Base-by-base conservation (phyloP, 2,329 filamentous ascomycete genomes). In the Pseudocercospora cruenta region DNA sequence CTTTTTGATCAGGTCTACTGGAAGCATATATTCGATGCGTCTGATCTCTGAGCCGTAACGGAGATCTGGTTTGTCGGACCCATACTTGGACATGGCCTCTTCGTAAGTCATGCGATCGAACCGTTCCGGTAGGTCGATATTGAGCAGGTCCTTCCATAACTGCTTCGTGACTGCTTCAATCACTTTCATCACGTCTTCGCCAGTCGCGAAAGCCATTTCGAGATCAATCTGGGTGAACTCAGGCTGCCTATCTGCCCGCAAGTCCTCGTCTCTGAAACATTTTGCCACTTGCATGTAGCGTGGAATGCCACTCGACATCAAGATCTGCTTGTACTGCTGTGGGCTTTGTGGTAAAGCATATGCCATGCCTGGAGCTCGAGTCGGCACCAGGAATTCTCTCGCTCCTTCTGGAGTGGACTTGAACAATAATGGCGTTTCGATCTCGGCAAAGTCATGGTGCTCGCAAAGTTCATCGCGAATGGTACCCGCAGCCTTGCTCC, bases 401-500 rank as follows among this genome's bases (percentile, higher is more conserved):
- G 95, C 96, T 0, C 95, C 95, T 80, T 99, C 95, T 0, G 95
- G 93, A 0, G 95, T 99, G 0, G 95, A 97, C 78, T 98, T 99
- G 86, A 99, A 99, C 0, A 99, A 85, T 3, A 97, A 82, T 0
- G 95, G 95, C 0, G 95, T 99, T 77, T 99, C 95, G 33, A 98
- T 86, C 71, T 98, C 91, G 12, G 86, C 82, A 73, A 94, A 94
- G 1, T 83, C 85, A 26, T 84, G 82, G 4, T 82, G 77, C 16
- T 73, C 69, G 24, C 84, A 81, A 33, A 93, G 81, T 63, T 85
- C 83, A 8, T 83, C 75, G 54, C 85, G 83, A 68, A 83, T 87
- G 33, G 83, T 79, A 65, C 83, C 83, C 4, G 82, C 83, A 3
- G 90, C 83, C 70, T 83, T 82, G 24, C 87, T 84, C n/a, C 96